Evolutionary conservation across 805 yeast species (phyloP).

Genomic region (Metschnikowia colocasiae): DNA sequence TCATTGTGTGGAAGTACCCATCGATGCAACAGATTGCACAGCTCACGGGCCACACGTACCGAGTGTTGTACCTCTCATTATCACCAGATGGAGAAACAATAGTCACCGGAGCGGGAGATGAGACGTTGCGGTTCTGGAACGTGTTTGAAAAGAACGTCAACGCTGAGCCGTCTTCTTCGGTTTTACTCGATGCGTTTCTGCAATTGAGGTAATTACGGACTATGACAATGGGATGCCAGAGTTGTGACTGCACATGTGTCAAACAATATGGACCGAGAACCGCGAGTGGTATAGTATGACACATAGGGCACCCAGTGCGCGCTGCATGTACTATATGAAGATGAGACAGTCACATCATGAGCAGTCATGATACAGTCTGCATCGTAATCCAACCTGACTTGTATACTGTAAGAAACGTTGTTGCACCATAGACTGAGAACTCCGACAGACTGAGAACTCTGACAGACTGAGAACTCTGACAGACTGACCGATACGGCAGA

Average conservation of each 20-base stretch:
- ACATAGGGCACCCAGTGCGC: background rate
- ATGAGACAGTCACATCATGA: background rate
- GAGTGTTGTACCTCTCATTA: constrained; percentile 84
- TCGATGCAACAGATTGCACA: constrained; percentile 91
- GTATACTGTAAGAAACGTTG: background rate
- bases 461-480: no score
- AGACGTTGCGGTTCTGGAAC: constrained; percentile 93
- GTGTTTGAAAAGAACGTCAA: constrained; percentile 75
- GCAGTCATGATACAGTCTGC: no score
- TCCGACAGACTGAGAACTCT: no score
- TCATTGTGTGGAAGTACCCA: constrained; percentile 92
- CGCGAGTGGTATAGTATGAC: background rate
- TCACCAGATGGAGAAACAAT: constrained; percentile 96
- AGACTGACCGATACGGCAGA: no score
- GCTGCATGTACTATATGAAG: background rate
- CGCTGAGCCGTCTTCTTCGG: constrained; percentile 58
- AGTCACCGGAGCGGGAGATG: constrained; percentile 98
- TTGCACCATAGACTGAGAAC: no score
- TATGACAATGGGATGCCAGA: background rate
- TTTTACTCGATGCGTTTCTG: constrained; percentile 68
- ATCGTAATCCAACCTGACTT: background rate
- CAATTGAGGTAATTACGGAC: constrained; percentile 50
- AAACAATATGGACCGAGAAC: background rate
- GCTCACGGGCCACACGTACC: constrained; percentile 87
- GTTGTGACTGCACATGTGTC: background rate